Base-by-base conservation (phyloP, 2,329 filamentous ascomycete genomes). In the Verticillium nonalfalfae region DNA sequence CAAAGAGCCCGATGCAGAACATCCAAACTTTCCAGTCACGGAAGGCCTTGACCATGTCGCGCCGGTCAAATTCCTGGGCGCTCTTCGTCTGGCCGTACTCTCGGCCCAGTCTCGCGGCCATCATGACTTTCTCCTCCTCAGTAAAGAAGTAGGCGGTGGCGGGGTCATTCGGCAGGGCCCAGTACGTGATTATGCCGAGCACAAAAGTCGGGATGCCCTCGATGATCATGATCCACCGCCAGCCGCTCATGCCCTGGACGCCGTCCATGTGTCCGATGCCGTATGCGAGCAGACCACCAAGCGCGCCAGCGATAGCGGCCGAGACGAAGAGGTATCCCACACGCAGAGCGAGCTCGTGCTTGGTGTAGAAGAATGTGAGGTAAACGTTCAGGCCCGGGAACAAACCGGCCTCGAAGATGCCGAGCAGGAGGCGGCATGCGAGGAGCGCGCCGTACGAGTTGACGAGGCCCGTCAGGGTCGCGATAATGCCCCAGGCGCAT, bases 11-110 rank as follows among this genome's bases (percentile, higher is more conserved):
- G 40, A 85, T 72, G 65, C 82, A 87, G 70, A 92, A 92, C 1
- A 81, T 75, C 80, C 87, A 91, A 31, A 91, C 84, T 71, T 90
- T 92, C 89, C 89, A 92, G 73, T 94, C 90, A 65, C 78, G 81
- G 63, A 90, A 85, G 0, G 87, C 89, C 60, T 83, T 83, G 65
- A 80, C 76, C 69, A 91, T 88, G 68, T 93, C 90, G 9, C 75
- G 71, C 74, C 82, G 85, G 66, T 72, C 76, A 56, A 84, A 80
- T 67, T 79, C 69, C 59, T 75, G 73, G 36, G 79, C 77, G 54
- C 76, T 79, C 52, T 68, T 71, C 7, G 81, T 82, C 61, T 74
- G 73, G n/a, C 81, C 81, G 45, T 83, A 83, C 63, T 81, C 76
- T 3, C 75, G 65, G 14, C 57, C 57, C 9, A 62, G 70, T 6